A percentile compares a stretch with the other conserved stretches of the same genome.
Evolutionary conservation across 495 filamentous ascomycete genomes (phyloP).

Genomic region (Cairneyella variabilis): DNA sequence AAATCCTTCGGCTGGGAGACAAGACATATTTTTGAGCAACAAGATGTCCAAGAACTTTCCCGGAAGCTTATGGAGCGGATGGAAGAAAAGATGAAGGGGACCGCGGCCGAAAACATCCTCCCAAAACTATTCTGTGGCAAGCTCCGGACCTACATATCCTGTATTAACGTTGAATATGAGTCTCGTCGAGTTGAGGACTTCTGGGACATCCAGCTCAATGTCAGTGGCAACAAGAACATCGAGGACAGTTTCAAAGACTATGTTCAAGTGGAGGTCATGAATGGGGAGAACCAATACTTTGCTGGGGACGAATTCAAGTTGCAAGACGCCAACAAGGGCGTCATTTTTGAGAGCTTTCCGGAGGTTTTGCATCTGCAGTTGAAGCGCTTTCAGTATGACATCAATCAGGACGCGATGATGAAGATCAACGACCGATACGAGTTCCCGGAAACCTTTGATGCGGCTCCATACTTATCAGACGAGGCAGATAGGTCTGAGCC

Average conservation of each 20-base stretch:
- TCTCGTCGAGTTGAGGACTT: conserved; percentile 94
- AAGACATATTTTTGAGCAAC: conserved; percentile 96
- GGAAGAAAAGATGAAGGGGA: conserved; percentile 97
- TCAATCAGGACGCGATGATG: conserved; percentile 94
- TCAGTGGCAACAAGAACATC: conserved; percentile 86
- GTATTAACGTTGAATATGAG: conserved; percentile 96
- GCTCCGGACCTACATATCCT: conserved; percentile 96
- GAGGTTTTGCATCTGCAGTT: conserved; percentile 93
- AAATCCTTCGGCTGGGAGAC: conserved; percentile 98
- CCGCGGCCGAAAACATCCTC: conserved; percentile 86
- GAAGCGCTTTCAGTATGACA: conserved; percentile 97
- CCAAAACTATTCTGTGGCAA: conserved; percentile 91
- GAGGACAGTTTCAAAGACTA: conserved; percentile 96
- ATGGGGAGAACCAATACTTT: conserved; percentile 97
- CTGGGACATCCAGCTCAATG: conserved; percentile 98
- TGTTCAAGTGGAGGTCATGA: conserved; percentile 90
- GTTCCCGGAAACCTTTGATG: conserved; percentile 92
- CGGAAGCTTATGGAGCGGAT: conserved; percentile 95
- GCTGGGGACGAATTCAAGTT: conserved; percentile 83
- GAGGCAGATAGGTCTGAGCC: conserved; percentile 85
- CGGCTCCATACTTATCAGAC: conserved; percentile 78
- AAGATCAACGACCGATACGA: conserved; percentile 99
- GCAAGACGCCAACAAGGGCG: conserved; percentile 95
- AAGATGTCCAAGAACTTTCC: conserved; percentile 96
- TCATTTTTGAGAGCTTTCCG: conserved; percentile 94